phyloP scores from a whole-genome alignment of 2,329 filamentous ascomycete species.

The Paraconiothyrium sp. region DNA sequence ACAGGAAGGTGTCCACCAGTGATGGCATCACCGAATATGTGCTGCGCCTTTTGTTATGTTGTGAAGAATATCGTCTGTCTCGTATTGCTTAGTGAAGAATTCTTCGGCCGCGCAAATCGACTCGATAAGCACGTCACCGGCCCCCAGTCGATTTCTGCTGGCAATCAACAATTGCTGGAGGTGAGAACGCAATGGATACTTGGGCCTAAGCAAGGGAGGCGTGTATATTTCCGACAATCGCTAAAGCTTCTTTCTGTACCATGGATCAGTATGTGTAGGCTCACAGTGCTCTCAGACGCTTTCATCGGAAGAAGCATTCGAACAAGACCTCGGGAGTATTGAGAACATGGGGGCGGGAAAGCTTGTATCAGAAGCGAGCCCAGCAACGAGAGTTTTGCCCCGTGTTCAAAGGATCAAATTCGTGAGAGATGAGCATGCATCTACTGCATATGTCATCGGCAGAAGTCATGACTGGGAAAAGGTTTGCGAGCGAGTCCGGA shows the following conservation, averaged over 20 bases:
- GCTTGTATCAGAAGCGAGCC: too few species aligned
- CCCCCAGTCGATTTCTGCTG: neutral
- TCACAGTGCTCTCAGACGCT: neutral
- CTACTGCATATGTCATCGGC: too few species aligned
- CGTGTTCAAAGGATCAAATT: neutral
- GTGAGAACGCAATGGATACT: neutral
- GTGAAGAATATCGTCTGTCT: neutral
- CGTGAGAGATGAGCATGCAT: neutral
- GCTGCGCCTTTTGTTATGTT: neutral
- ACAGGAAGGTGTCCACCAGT: slow-evolving; percentile 22
- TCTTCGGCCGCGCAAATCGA: neutral
- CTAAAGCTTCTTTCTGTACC: neutral
- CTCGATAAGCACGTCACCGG: neutral
- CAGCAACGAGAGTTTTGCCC: too few species aligned
- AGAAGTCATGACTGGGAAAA: neutral
- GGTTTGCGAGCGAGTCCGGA: neutral
- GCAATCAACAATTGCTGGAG: neutral
- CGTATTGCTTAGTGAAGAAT: neutral
- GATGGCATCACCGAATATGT: neutral
- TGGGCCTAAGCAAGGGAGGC: neutral
- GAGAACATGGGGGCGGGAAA: too few species aligned
- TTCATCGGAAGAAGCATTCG: too few species aligned
- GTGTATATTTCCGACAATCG: neutral
- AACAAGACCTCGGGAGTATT: too few species aligned
- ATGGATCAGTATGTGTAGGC: neutral